phyloP scores from a whole-genome alignment of 495 filamentous ascomycete species.

The Tirmania nivea region DNA sequence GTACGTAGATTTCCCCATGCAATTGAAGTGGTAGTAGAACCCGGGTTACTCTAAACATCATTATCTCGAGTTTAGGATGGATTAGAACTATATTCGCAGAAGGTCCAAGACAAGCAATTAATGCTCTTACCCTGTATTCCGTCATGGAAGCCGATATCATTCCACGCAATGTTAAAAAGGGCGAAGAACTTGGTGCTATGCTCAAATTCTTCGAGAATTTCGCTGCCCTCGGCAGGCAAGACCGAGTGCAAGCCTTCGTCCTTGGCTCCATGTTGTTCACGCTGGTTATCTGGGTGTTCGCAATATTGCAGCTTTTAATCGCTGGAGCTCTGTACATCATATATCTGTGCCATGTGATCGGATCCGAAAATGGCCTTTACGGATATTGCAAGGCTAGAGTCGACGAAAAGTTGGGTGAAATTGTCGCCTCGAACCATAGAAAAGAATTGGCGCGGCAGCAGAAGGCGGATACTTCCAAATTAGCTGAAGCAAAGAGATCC shows the following conservation, averaged over 20 bases:
- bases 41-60: neutral
- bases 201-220: constrained; percentile 58
- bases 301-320: constrained; percentile 47
- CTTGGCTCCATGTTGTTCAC: constrained; percentile 82
- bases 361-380: constrained; percentile 53
- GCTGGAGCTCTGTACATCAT: constrained; percentile 57
- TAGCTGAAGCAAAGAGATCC: no score
- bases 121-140: constrained; percentile 67
- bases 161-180: constrained; percentile 27
- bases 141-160: constrained; percentile 50
- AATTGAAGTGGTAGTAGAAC: constrained; percentile 8
- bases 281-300: constrained; percentile 69
- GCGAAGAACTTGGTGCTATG: constrained; percentile 32
- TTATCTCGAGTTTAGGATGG: constrained; percentile 38
- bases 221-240: constrained; percentile 40
- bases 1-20: constrained; percentile 25
- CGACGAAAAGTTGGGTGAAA: constrained; percentile 53
- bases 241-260: constrained; percentile 57
- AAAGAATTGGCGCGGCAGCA: constrained; percentile 63
- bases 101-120: constrained; percentile 74
- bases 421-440: constrained; percentile 62
- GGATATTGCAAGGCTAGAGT: constrained; percentile 80
- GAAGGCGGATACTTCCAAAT: constrained; percentile 22
- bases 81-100: constrained; percentile 71
- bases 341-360: constrained; percentile 82